Base-by-base conservation (phyloP, 306 rosid species). In the Glycyrrhiza uralensis region DNA sequence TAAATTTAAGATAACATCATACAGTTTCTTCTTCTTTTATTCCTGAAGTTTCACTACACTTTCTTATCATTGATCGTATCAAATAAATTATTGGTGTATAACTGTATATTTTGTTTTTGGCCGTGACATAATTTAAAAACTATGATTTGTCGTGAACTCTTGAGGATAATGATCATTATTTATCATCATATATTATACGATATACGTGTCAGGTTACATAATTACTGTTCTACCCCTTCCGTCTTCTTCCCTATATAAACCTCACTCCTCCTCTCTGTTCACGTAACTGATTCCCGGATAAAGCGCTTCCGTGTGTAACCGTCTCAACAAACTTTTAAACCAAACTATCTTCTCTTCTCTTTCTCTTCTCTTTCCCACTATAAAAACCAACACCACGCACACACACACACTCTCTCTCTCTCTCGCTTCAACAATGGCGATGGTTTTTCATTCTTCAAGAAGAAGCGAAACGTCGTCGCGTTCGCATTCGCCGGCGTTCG, bases 401-500 rank as follows among this genome's bases (percentile, higher is more conserved):
- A 9, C 30, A 11, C 60, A 1, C 13, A 0, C 17, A 3, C 18
- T 4, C 47, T 15, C 30, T 9, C 29, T 41, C 73, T 51, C 46
- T 41, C 56, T 32, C 5, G 15, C 46, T 59, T 49, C 58, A 55
- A 35, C 65, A 29, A 81, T 79, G 72, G 58, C 82, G 1, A 45
- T 49, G 32, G 45, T 69, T 13, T 39, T 47, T 23, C 72, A 41
- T 30, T 70, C 79, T 46, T 63, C 86, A 56, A 78, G 86, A 56
- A 78, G 86, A 78, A 56, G 2, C 70, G 63, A 69, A 50, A 64
- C 80, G 46, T 24, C 44, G 24, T 11, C 78, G 11, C 54, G 45
- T 26, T 49, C 84, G 1, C 62, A 56, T 5, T 68, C 81, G 0
- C 72, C 89, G 1, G 58, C 88, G 7, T 89, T 84, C 60, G 90